These are phyloP conservation scores for Kockovaella imperatae DNA, from an alignment of 768 basidiomycete genomes.

Conservation along the genomic window DNA sequence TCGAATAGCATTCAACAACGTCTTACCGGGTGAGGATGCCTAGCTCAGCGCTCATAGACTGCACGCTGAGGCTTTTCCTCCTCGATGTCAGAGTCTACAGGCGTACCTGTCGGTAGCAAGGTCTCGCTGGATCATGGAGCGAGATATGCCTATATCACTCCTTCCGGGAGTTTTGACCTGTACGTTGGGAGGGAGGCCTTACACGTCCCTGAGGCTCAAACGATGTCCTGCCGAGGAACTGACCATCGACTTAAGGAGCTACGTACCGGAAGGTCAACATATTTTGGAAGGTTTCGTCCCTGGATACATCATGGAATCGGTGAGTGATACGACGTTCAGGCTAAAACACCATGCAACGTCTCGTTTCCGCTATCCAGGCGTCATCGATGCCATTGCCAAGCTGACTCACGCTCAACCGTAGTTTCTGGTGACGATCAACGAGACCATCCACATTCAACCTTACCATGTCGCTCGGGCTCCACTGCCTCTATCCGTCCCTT, in stretches of 20 bases:
- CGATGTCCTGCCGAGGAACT: background rate
- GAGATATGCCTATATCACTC: conserved; percentile 19
- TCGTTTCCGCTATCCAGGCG: background rate
- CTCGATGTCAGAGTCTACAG: background rate
- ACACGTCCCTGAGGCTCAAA: background rate
- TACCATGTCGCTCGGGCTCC: conserved; percentile 21
- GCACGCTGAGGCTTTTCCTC: background rate
- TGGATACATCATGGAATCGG: conserved; percentile 25
- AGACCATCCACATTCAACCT: conserved; percentile 25
- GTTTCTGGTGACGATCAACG: conserved; percentile 12
- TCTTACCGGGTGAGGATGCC: background rate
- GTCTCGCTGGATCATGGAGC: conserved; percentile 24
- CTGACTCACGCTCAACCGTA: conserved; percentile 4
- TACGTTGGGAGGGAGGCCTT: too few relatives aligned
- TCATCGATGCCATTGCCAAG: background rate
- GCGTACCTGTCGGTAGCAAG: conserved; percentile 12
- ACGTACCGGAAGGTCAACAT: conserved; percentile 26
- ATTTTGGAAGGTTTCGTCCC: conserved; percentile 23
- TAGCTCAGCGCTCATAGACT: too few relatives aligned
- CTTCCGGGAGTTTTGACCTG: conserved; percentile 38
- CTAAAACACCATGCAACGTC: background rate
- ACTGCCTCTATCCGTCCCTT: conserved; percentile 13
- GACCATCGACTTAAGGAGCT: conserved; percentile 7
- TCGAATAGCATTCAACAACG: background rate
- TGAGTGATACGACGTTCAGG: conserved; percentile 9